Conservation (phyloP, 345 rosid species). For the Ricinus communis region DNA sequence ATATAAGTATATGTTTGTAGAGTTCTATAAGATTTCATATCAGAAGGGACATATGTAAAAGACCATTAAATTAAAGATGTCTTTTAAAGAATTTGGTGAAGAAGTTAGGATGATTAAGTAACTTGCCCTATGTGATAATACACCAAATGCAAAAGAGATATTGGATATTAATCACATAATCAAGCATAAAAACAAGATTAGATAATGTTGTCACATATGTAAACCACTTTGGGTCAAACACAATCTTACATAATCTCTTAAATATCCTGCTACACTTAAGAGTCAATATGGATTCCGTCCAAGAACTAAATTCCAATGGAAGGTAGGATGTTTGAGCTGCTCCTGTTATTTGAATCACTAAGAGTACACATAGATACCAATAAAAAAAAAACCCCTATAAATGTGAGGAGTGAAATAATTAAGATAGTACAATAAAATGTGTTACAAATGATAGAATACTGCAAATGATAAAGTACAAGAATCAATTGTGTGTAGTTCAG, state of each 20-base stretch:
- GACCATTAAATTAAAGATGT: neutral
- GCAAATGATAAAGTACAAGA: too few species aligned
- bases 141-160: constrained; percentile 6
- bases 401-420: too few species aligned
- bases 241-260: constrained; percentile 11
- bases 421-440: too few species aligned
- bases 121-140: constrained; percentile 28
- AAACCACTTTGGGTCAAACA: constrained; percentile 24
- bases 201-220: constrained; percentile 9
- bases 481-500: too few species aligned
- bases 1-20: too few species aligned
- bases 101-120: constrained; percentile 26
- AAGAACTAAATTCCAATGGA: constrained; percentile 27
- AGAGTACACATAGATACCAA: too few species aligned
- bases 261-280: constrained; percentile 8
- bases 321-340: constrained; percentile 38
- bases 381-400: too few species aligned
- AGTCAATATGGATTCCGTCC: constrained; percentile 29
- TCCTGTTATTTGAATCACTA: constrained; percentile 5
- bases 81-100: neutral
- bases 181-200: constrained; percentile 32
- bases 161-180: constrained; percentile 11
- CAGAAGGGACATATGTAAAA: too few species aligned
- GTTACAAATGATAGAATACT: too few species aligned
- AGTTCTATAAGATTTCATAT: too few species aligned